phyloP scores from a whole-genome alignment of 2,329 filamentous ascomycete species.

The Nemania serpens region DNA sequence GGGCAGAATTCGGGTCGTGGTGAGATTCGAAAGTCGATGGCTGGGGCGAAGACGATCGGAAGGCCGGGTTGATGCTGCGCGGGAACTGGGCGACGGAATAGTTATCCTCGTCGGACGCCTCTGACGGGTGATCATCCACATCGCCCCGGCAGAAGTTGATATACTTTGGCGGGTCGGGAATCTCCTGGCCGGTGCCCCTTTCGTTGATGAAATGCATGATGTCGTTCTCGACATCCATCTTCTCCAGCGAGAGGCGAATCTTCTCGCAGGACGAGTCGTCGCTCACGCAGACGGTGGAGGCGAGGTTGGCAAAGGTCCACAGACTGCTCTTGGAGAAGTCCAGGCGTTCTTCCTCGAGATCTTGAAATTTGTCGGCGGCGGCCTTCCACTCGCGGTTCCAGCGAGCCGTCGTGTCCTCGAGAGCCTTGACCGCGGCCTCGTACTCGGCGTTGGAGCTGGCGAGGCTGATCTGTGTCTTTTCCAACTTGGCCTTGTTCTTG shows the following conservation, averaged over 20 bases:
- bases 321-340: constrained; percentile 98
- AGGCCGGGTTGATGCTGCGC: constrained; percentile 91
- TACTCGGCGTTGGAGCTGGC: constrained; percentile 92
- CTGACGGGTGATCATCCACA: constrained; percentile 75
- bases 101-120: constrained; percentile 76
- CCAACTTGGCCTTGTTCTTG: constrained; percentile 97
- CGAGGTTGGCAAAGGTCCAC: constrained; percentile 97
- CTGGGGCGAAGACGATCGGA: constrained; percentile 93
- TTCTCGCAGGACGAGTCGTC: constrained; percentile 97
- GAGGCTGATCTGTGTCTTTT: constrained; percentile 97
- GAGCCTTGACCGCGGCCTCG: constrained; percentile 85
- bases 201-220: constrained; percentile 88
- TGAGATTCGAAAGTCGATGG: constrained; percentile 92
- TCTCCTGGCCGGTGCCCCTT: constrained; percentile 90
- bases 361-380: constrained; percentile 98
- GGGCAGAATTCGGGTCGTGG: constrained; percentile 77
- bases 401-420: constrained; percentile 91
- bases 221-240: constrained; percentile 96
- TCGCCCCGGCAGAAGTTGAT: constrained; percentile 98
- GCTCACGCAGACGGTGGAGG: constrained; percentile 96
- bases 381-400: constrained; percentile 99
- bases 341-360: constrained; percentile 93
- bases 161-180: constrained; percentile 94
- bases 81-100: constrained; percentile 97
- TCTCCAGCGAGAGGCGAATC: constrained; percentile 88